Evolutionary conservation across 345 rosid genomes (phyloP).

Genomic region (Dimocarpus longan): DNA sequence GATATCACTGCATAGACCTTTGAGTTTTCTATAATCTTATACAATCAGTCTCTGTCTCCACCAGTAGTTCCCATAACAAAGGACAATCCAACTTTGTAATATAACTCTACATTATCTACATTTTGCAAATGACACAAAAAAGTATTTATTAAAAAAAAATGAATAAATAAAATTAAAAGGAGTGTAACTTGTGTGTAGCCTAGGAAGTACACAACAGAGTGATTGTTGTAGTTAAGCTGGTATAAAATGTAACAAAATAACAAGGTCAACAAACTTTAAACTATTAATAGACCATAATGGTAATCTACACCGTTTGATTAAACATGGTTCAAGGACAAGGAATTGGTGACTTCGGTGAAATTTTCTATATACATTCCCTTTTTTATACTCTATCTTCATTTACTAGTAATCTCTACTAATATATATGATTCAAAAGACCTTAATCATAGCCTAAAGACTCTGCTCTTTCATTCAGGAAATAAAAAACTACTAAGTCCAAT

Average conservation of each 20-base stretch:
- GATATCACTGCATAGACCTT: too few relatives aligned
- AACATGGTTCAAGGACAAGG: too few relatives aligned
- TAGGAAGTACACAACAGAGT: neutral
- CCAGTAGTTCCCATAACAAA: constrained; percentile 99
- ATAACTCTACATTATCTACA: constrained; percentile 81
- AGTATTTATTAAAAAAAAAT: neutral
- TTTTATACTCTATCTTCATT: neutral
- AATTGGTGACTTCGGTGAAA: neutral
- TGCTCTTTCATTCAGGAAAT: constrained; percentile 61
- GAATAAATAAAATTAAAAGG: neutral
- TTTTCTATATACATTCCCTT: neutral
- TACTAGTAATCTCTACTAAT: neutral
- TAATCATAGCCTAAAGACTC: constrained; percentile 58
- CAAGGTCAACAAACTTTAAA: neutral
- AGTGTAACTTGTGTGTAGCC: neutral
- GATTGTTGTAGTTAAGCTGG: neutral
- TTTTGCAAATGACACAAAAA: constrained; percentile 11
- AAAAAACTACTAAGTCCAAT: too few relatives aligned
- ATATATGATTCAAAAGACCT: constrained; percentile 33
- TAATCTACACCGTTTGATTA: constrained; percentile 2
- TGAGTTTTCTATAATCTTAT: too few relatives aligned
- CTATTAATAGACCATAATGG: neutral
- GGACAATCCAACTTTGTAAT: constrained; percentile 91
- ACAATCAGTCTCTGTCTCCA: too few relatives aligned
- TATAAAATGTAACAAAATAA: neutral